Conservation (phyloP, 768 basidiomycete genomes). For the Tubosaeta brunneosetosa region DNA sequence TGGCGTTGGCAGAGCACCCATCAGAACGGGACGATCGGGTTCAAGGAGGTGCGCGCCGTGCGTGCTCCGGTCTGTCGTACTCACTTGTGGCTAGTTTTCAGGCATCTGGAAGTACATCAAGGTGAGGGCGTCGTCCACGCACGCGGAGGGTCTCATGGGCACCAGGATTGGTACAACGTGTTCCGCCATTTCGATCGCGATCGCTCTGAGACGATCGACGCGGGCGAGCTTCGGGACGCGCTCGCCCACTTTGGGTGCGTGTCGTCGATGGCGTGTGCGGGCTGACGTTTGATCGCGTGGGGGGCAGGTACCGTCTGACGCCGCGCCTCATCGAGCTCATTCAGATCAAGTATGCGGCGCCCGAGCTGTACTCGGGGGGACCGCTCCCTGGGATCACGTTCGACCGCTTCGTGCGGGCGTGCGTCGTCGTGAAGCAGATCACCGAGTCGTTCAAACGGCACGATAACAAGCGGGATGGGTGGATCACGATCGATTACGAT, state of each 20-base stretch:
- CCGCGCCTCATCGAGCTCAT: constrained; percentile 63
- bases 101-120: constrained; percentile 84
- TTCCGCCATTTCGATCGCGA: constrained; percentile 85
- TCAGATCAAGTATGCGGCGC: constrained; percentile 69
- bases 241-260: constrained; percentile 66
- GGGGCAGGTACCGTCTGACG: constrained; percentile 57
- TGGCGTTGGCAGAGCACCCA: constrained; percentile 51
- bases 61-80: not conserved
- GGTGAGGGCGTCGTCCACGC: constrained; percentile 21
- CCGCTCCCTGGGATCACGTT: constrained; percentile 66
- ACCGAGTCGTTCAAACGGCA: constrained; percentile 64
- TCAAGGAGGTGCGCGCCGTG: constrained; percentile 54
- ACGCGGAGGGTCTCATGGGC: not conserved
- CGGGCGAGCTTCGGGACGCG: constrained; percentile 60
- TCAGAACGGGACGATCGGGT: constrained; percentile 73
- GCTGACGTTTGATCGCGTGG: not conserved
- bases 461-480: constrained; percentile 57
- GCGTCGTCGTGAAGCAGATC: constrained; percentile 76
- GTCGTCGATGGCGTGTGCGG: not conserved
- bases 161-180: constrained; percentile 76
- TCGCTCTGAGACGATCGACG: constrained; percentile 74
- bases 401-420: constrained; percentile 83
- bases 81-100: constrained; percentile 41
- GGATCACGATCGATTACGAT: constrained; percentile 53
- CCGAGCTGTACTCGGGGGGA: constrained; percentile 29